These are phyloP conservation scores for Xylariaceae sp. DNA, from an alignment of 2,329 filamentous ascomycete genomes.

Conservation along the genomic window DNA sequence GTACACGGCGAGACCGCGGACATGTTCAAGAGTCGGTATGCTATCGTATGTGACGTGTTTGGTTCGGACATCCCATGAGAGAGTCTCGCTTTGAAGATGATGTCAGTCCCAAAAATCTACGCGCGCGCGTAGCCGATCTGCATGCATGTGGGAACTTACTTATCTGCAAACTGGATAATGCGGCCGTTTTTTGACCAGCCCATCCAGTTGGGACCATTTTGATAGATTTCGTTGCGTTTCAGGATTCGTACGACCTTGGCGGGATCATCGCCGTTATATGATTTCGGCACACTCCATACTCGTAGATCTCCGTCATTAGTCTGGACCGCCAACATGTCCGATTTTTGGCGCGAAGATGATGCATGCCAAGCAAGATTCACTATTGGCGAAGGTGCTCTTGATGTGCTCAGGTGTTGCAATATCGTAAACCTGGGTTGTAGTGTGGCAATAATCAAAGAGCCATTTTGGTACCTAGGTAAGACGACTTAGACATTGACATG, in stretches of 20 bases:
- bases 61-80: constrained; percentile 96
- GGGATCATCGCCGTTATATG: constrained; percentile 65
- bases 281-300: constrained; percentile 95
- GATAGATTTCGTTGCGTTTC: constrained; percentile 72
- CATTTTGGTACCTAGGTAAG: constrained; percentile 77
- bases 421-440: constrained; percentile 92
- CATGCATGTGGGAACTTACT: constrained; percentile 56
- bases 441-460: constrained; percentile 84
- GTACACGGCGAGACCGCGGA: constrained; percentile 81
- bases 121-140: constrained; percentile 44
- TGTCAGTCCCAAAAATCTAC: constrained; percentile 37
- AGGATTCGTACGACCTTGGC: constrained; percentile 88
- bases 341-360: constrained; percentile 92
- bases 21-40: constrained; percentile 79
- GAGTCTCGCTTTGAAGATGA: constrained; percentile 66
- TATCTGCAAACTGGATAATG: constrained; percentile 87
- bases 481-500: no score
- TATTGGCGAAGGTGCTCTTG: constrained; percentile 80
- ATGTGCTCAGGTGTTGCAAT: constrained; percentile 84
- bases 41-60: constrained; percentile 90
- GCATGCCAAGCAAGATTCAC: constrained; percentile 91
- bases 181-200: constrained; percentile 98
- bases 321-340: constrained; percentile 95
- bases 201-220: constrained; percentile 87
- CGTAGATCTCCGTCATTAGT: constrained; percentile 87